These are phyloP conservation scores for Eucalyptus grandis DNA, from an alignment of 345 rosid species.

Conservation along the genomic window DNA sequence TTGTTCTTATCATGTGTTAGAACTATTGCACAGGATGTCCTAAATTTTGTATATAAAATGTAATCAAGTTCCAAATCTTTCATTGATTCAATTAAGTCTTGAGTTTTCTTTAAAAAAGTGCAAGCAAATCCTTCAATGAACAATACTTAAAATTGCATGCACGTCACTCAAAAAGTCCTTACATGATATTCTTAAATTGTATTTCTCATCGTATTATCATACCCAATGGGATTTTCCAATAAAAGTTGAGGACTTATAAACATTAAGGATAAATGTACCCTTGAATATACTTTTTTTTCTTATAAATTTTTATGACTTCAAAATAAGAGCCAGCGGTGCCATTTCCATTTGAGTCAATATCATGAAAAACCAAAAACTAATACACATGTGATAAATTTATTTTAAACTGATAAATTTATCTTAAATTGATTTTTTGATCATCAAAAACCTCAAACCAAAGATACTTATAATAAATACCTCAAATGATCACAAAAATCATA, in stretches of 20 bases:
- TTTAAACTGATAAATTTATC: rapidly evolving
- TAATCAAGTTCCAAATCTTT: not conserved
- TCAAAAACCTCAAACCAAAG: too few species aligned
- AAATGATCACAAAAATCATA: rapidly evolving
- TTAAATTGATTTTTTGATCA: too few species aligned
- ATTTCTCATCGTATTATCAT: not conserved
- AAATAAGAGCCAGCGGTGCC: rapidly evolving
- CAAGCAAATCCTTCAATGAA: not conserved
- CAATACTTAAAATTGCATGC: not conserved
- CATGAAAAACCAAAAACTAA: rapidly evolving
- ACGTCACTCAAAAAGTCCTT: not conserved
- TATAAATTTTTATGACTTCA: not conserved
- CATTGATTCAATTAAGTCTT: not conserved
- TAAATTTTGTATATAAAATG: not conserved
- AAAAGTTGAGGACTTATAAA: not conserved
- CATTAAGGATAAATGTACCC: too few species aligned
- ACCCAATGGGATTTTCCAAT: not conserved
- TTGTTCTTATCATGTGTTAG: not conserved
- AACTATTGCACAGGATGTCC: not conserved
- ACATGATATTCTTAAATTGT: not conserved
- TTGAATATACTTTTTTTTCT: rapidly evolving
- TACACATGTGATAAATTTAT: too few species aligned
- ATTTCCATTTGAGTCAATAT: not conserved
- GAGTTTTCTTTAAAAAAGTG: not conserved
- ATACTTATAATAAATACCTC: too few species aligned